Evolutionary conservation across 768 basidiomycete genomes (phyloP).

Genomic region (Termitomyces bulborhizus): DNA sequence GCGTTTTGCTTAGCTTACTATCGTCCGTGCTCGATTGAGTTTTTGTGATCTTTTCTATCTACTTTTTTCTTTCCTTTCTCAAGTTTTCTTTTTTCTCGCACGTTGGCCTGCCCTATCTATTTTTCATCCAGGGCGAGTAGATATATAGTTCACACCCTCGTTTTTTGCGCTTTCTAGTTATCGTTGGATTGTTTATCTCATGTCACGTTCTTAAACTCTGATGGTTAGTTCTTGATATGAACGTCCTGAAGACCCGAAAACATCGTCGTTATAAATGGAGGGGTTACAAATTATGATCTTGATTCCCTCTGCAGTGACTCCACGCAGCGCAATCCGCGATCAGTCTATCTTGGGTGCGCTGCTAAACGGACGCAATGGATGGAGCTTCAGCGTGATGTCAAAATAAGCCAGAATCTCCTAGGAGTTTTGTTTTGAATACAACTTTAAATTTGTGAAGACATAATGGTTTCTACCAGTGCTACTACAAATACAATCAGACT

Average conservation of each 20-base stretch:
- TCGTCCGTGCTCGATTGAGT: not conserved
- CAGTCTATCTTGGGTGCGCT: too few relatives aligned
- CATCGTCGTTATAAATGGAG: not conserved
- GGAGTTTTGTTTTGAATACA: not conserved
- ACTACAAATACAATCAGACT: not conserved
- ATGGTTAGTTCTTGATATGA: not conserved
- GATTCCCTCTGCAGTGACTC: not conserved
- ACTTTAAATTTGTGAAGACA: not conserved
- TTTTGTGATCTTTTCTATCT: not conserved
- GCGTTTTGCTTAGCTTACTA: slow-evolving; percentile 3
- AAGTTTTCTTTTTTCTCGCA: not conserved
- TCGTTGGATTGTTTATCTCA: not conserved
- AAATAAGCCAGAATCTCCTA: not conserved
- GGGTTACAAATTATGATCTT: not conserved
- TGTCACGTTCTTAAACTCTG: not conserved
- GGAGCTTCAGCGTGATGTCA: not conserved
- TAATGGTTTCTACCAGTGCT: not conserved
- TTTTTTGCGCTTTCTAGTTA: not conserved
- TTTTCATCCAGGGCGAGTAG: not conserved
- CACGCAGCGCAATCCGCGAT: too few relatives aligned
- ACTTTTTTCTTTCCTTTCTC: not conserved
- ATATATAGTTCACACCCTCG: not conserved
- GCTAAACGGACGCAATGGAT: too few relatives aligned
- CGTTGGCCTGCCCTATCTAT: not conserved
- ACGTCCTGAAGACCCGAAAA: too few relatives aligned